Evolutionary conservation across 1,284 basidiomycete genomes (phyloP).

Genomic region (Ceratobasidium sp.): DNA sequence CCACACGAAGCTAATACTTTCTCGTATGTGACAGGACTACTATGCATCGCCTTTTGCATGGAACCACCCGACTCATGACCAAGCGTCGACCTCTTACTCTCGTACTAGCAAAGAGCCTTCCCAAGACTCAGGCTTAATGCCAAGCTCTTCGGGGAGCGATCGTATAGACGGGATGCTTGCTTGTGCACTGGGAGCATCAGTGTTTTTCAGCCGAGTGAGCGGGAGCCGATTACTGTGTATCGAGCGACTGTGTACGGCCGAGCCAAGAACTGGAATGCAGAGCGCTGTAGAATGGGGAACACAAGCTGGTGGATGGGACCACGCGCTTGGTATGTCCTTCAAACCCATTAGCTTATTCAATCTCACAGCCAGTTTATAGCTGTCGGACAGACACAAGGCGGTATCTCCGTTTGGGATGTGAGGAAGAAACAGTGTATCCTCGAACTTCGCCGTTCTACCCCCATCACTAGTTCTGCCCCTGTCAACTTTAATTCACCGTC

Average conservation of each 20-base stretch:
- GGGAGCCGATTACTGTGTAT: conserved; percentile 35
- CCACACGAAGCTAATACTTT: not conserved
- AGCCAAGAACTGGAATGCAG: conserved; percentile 12
- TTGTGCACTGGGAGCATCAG: conserved; percentile 31
- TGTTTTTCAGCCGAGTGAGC: conserved; percentile 42
- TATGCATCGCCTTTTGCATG: conserved; percentile 42
- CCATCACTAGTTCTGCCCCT: not conserved
- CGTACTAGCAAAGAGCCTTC: not conserved
- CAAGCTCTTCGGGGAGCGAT: not conserved
- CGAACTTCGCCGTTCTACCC: conserved; percentile 9
- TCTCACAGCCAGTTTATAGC: conserved; percentile 9
- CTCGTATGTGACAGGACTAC: conserved; percentile 28
- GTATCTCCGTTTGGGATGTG: conserved; percentile 24
- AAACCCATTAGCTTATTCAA: not conserved
- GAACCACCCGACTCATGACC: conserved; percentile 23
- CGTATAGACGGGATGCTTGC: conserved; percentile 28
- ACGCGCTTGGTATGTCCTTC: conserved; percentile 25
- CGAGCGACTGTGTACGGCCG: conserved; percentile 23
- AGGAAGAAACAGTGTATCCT: conserved; percentile 22
- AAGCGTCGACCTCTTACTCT: not conserved
- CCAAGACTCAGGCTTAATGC: not conserved
- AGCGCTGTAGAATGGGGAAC: conserved; percentile 43
- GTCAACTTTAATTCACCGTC: not conserved
- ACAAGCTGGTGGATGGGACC: conserved; percentile 28
- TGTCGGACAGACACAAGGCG: conserved; percentile 37